Evolutionary conservation across 345 rosid species (phyloP), one percentile per base, ranked within the genome.

Genomic region (Euclidium syriacum): DNA sequence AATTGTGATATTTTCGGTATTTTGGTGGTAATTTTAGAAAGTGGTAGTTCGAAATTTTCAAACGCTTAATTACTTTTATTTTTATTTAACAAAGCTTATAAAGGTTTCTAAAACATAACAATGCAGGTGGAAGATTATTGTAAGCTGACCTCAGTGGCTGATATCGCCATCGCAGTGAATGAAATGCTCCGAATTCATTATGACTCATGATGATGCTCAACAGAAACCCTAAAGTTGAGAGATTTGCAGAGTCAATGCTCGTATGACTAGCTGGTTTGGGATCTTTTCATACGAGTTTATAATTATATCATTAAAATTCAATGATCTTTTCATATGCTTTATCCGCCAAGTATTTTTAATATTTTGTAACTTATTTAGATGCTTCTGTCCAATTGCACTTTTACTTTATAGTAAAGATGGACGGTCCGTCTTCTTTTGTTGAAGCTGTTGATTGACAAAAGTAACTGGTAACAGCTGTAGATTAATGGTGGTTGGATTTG

Each of bases 121-220:
- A 42, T 76, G 81, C 89, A 92, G 98, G 85, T 85, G 39, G 98
- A 89, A 77, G 98, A 92, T 70, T 83, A 73, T 39, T 89, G 97
- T 74, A 81, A 66, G 70, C 79, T 89, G 62, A 82, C 68, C 62
- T 68, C 98, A 33, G 98, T 73, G 46, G 84, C 88, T 62, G 95
- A 85, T 47, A 85, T 92, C 59, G 80, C 97, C 3, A 72, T 86
- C 10, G 86, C 91, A 14, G 88, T 82, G 58, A 57, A 82, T 58
- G 76, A 85, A 73, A 58, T 89, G 77, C 68, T 92, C 59, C 67
- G 70, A 80, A 85, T 79, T 75, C 82, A 86, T 41, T 78, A 86
- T 68, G 41, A 49, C 12, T 46, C 83, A 86, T 74, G 52, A 57
- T 20, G 57, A 33, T 29, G 32, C 10, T 49, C 55, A 54, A 30